Conservation (phyloP, 345 rosid species). For the Laguncularia racemosa region DNA sequence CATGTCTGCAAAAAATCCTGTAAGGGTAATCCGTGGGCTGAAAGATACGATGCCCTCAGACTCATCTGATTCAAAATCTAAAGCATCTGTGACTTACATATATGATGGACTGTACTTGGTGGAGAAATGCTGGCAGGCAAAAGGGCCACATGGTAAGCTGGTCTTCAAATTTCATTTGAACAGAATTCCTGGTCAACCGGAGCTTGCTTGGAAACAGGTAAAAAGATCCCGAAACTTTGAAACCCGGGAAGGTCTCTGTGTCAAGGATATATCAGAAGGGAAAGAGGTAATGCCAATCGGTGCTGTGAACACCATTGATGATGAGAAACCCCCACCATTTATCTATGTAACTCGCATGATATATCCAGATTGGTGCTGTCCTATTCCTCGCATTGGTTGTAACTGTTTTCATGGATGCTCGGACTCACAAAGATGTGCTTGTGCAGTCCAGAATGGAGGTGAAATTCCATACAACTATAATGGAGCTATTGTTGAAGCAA, state of each 20-base stretch:
- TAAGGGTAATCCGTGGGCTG: slow-evolving; percentile 72
- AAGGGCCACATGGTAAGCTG: slow-evolving; percentile 58
- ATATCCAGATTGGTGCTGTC: slow-evolving; percentile 48
- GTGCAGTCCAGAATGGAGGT: slow-evolving; percentile 61
- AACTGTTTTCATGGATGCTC: slow-evolving; percentile 48
- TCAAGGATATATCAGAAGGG: slow-evolving; percentile 57
- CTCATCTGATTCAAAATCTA: slow-evolving; percentile 25
- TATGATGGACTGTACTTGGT: slow-evolving; percentile 80
- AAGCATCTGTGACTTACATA: slow-evolving; percentile 26
- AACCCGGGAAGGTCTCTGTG: slow-evolving; percentile 55
- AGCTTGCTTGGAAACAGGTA: slow-evolving; percentile 78
- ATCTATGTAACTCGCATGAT: slow-evolving; percentile 41
- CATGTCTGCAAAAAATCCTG: slow-evolving; percentile 25
- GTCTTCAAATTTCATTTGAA: slow-evolving; percentile 61
- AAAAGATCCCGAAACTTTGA: slow-evolving; percentile 37
- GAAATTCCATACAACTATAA: slow-evolving; percentile 71
- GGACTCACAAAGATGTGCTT: slow-evolving; percentile 39
- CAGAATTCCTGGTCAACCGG: slow-evolving; percentile 63
- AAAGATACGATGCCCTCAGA: slow-evolving; percentile 32
- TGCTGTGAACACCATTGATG: slow-evolving; percentile 65
- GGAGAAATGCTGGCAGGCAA: slow-evolving; percentile 41
- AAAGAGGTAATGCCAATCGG: slow-evolving; percentile 53
- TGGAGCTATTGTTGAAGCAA: slow-evolving; percentile 63
- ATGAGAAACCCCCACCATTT: slow-evolving; percentile 67
- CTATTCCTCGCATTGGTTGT: slow-evolving; percentile 45